Evolutionary conservation across 2,329 filamentous ascomycete genomes (phyloP).

Genomic region (Apiospora pterosperma): DNA sequence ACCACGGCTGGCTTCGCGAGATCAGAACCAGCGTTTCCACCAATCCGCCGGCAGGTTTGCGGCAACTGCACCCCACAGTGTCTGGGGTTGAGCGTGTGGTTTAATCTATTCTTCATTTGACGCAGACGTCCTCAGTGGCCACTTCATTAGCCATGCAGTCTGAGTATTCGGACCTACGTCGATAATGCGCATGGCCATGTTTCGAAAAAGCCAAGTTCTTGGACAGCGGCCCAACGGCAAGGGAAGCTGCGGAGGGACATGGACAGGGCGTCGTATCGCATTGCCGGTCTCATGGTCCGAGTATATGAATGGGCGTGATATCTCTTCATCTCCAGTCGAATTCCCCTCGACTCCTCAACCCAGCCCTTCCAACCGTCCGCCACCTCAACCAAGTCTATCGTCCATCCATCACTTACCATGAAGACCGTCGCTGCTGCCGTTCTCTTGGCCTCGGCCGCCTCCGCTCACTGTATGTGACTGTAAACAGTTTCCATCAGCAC

Average conservation of each 20-base stretch:
- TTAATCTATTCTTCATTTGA: neutral
- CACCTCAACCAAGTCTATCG: neutral
- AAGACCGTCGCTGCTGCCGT: constrained; percentile 1
- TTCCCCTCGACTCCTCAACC: neutral
- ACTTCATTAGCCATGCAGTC: neutral
- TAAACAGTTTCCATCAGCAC: neutral
- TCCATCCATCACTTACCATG: neutral
- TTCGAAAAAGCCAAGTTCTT: neutral
- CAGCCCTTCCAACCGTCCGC: neutral
- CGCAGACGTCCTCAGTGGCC: neutral
- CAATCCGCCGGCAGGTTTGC: neutral
- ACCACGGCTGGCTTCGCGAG: neutral
- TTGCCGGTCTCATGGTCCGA: neutral
- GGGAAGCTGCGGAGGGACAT: neutral
- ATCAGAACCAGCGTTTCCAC: neutral
- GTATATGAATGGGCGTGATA: neutral
- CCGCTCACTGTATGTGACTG: constrained; percentile 2
- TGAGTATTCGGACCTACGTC: neutral
- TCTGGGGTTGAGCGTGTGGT: neutral
- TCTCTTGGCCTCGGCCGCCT: constrained; percentile 3
- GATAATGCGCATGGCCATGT: neutral
- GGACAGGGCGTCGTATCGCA: neutral
- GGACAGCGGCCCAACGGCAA: neutral
- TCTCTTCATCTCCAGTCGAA: neutral
- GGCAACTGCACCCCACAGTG: neutral